Base-by-base conservation (phyloP, 2,329 filamentous ascomycete genomes). In the Colletotrichum ledebouriae region DNA sequence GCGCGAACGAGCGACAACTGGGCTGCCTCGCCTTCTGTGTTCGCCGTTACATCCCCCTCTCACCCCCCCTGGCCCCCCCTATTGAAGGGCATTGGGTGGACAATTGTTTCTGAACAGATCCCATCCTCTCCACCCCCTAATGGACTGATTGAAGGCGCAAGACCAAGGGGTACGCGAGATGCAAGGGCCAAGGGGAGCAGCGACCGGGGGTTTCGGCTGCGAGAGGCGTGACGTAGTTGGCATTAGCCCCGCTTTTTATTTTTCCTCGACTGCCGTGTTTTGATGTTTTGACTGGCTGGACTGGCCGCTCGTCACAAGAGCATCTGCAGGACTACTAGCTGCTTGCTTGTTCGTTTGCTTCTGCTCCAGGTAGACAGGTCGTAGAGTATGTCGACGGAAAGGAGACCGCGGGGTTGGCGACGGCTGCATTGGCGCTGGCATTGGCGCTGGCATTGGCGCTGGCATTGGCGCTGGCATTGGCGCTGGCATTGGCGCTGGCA, bases 211-310 rank as follows among this genome's bases (percentile, higher is more conserved):
- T 56, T 68, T 60, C 55, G 61, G 47, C 52, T 52, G 65, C 66
- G 49, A 58, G 53, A 52, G 59, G 37, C 67, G 69, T 71, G 69
- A 71, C 69, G 69, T 71, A 67, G 67, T 63, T 69, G 55, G 67
- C 33, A 34, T 15, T 15, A n/a, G 59, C 3, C 55, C 67, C 69
- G 39, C 13, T 66, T 67, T 70, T 55, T n/a, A 22, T 55, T 60
- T 66, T 56, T 50, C 37, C 22, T 2, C 64, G 56, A 65, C 42
- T 66, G 56, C 56, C 59, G 59, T 44, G 49, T 42, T 37, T 17
- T 33, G 59, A 37, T 44, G n/a, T 49, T 37, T 37, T 41, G 49
- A 62, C 49, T 61, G 53, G 61, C 20, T 59, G 53, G 37, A 33
- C 20, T 42, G 46, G 47, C 47, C 22, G 59, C 47, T 53, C 25